These are phyloP conservation scores for Camellia lanceoleosa DNA, from an alignment of 148 eudicot genomes.

Conservation along the genomic window DNA sequence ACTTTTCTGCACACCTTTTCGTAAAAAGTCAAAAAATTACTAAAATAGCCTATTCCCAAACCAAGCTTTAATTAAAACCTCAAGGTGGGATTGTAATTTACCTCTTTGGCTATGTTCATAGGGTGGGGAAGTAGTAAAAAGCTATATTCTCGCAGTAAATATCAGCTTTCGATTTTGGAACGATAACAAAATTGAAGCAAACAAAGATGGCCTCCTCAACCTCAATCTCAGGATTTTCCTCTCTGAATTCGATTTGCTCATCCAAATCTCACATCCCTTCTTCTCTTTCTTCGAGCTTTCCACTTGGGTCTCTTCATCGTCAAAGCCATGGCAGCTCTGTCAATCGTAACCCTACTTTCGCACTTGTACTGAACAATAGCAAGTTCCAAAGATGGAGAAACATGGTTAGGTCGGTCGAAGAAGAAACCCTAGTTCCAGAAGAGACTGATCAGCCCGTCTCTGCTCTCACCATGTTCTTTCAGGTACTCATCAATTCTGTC, in stretches of 20 bases:
- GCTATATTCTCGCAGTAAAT: not conserved
- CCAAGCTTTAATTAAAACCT: too few relatives aligned
- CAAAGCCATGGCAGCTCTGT: slow-evolving; percentile 18
- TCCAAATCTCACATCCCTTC: slow-evolving; percentile 12
- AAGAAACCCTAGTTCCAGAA: slow-evolving; percentile 30
- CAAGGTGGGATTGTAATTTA: too few relatives aligned
- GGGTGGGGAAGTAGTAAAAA: not conserved
- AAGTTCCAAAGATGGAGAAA: slow-evolving; percentile 20
- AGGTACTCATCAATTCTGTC: slow-evolving; percentile 34
- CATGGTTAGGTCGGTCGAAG: slow-evolving; percentile 40
- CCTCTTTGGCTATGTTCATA: too few relatives aligned
- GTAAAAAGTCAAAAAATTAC: too few relatives aligned
- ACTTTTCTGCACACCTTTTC: too few relatives aligned
- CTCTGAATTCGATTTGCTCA: slow-evolving; percentile 22
- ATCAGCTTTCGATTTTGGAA: not conserved
- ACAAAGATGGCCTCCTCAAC: slow-evolving; percentile 30
- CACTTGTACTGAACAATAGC: not conserved
- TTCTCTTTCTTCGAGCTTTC: slow-evolving; percentile 11
- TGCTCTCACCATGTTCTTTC: slow-evolving; percentile 76
- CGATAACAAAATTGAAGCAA: not conserved
- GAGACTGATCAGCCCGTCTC: slow-evolving; percentile 56
- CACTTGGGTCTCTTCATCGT: slow-evolving; percentile 7
- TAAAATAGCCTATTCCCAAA: too few relatives aligned
- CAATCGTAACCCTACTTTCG: slow-evolving; percentile 13
- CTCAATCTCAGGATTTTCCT: slow-evolving; percentile 32